phyloP scores from a whole-genome alignment of 176 grass and related monocot genomes.

The Oryza brachyantha region DNA sequence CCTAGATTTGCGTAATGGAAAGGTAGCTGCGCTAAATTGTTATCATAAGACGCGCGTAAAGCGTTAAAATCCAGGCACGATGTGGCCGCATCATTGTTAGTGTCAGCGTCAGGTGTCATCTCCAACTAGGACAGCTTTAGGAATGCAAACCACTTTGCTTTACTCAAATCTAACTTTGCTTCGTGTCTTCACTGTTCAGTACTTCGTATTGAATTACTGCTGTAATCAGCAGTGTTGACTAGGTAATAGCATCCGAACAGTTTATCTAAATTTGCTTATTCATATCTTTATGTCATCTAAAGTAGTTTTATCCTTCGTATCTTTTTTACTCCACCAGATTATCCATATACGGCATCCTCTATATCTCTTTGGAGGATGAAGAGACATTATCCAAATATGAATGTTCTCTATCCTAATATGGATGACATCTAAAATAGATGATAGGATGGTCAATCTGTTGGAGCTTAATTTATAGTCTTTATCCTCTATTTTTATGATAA shows the following conservation, averaged over 20 bases:
- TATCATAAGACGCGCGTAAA: conserved; percentile 25
- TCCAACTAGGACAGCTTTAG: not conserved
- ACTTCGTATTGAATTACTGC: not conserved
- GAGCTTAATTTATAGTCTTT: no score
- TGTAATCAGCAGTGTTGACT: not conserved
- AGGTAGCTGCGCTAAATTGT: not conserved
- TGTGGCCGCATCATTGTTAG: not conserved
- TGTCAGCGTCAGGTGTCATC: not conserved
- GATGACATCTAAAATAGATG: no score
- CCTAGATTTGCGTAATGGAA: not conserved
- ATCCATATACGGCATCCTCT: no score
- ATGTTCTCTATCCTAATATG: no score
- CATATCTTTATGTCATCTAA: no score
- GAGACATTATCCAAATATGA: no score
- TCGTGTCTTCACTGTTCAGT: not conserved
- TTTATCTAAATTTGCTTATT: no score
- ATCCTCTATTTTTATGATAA: no score
- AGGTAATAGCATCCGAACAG: not conserved
- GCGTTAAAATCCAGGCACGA: not conserved
- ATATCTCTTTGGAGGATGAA: no score
- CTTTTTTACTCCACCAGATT: no score
- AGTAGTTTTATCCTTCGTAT: no score
- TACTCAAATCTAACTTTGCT: not conserved
- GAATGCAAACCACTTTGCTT: not conserved
- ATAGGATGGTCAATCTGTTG: no score